Evolutionary conservation across 1,139 yeast genomes (phyloP), one percentile per base, ranked within the genome.

Genomic region (Pichia sp.): DNA sequence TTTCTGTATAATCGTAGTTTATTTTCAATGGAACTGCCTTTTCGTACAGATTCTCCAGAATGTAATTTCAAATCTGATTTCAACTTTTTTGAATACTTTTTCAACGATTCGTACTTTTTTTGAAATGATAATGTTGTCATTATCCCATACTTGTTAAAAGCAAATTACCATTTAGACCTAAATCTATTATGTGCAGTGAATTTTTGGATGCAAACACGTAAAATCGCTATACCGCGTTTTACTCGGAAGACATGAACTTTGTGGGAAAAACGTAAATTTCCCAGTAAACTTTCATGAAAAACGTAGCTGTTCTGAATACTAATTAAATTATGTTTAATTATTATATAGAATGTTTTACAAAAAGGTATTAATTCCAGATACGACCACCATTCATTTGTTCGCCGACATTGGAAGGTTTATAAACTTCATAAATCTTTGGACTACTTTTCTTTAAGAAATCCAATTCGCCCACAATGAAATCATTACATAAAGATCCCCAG

Each of bases 301-400:
- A 25, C 26, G 26, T 9, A 9, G 7, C 26, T 7, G 26, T 25
- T 25, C 9, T 7, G 7, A 9, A 7, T 25, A 9, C 6, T 25
- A 9, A 7, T 25, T 25, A 6, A 25, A 9, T 7, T 25, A 9
- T 9, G 9, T 25, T 25, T 7, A 25, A 25, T 9, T 18, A 18
- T 7, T 16, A 13, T 32, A 32, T 32, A 32, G 7, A 32, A 16
- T 3, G 22, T 32, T 13, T 32, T 16, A 32, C 36, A 32, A 3
- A 18, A 13, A 11, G 6, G 16, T 32, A 32, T 36, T 36, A 36
- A 26, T 26, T 26, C 52, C 52, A 51, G 23, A 40, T 42, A 42
- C 49, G 48, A 15, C 48, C 49, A 45, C 54, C 55, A 12, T 34
- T 44, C 48, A 51, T 40, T 35, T 53, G 54, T 8, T 46, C 50